A percentile compares a stretch with the other conserved stretches of the same genome.
These are phyloP conservation scores for Chytridium lagenaria DNA, from an alignment of 371 early-diverging fungal species.

Conservation along the genomic window DNA sequence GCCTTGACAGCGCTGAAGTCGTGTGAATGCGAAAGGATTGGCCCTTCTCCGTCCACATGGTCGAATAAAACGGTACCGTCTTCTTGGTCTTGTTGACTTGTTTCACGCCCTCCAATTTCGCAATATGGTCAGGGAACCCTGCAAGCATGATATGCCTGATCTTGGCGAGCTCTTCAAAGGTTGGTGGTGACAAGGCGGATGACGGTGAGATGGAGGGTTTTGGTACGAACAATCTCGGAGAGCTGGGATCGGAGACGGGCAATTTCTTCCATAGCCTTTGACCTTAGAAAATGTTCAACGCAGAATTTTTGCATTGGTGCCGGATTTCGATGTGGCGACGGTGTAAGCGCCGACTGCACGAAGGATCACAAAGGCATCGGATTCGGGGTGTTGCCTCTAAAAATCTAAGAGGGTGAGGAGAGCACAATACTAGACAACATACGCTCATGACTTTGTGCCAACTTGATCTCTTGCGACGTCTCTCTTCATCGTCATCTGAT, in stretches of 20 bases:
- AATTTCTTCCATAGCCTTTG: constrained; percentile 94
- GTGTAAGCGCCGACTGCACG: constrained; percentile 89
- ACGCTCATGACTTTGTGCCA: constrained; percentile 53
- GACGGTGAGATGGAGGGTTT: neutral
- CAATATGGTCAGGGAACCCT: constrained; percentile 92
- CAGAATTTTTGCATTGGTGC: constrained; percentile 61
- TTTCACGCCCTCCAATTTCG: constrained; percentile 55
- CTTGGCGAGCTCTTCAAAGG: constrained; percentile 65
- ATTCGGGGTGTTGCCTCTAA: constrained; percentile 75
- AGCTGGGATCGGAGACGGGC: constrained; percentile 86
- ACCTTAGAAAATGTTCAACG: constrained; percentile 78
- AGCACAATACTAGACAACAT: neutral
- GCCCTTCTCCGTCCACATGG: constrained; percentile 78
- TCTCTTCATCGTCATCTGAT: constrained; percentile 35
- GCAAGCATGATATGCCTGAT: constrained; percentile 86
- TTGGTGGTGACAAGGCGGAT: constrained; percentile 63
- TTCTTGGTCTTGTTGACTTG: constrained; percentile 42
- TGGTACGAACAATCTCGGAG: constrained; percentile 66
- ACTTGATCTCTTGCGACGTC: constrained; percentile 41
- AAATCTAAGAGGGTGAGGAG: constrained; percentile 51
- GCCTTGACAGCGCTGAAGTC: constrained; percentile 67
- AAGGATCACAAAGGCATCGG: constrained; percentile 83
- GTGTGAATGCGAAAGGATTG: constrained; percentile 76
- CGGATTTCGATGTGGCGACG: constrained; percentile 59
- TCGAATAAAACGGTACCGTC: constrained; percentile 64